Evolutionary conservation across 805 yeast species (phyloP).

Genomic region (Kodamaea neixiangensis): DNA sequence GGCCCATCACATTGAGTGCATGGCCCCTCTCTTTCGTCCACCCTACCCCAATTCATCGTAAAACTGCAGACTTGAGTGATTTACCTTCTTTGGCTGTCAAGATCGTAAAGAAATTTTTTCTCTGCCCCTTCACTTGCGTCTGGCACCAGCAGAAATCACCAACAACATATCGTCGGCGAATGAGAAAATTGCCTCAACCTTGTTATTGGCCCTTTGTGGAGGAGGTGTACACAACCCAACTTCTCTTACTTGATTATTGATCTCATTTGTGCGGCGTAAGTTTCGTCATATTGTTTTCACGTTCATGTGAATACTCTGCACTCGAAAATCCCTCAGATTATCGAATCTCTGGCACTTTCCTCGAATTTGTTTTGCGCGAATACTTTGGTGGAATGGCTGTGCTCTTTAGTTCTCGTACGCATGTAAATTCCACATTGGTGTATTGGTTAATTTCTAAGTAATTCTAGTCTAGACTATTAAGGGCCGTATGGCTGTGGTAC

Average conservation of each 20-base stretch:
- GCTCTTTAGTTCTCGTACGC: neutral
- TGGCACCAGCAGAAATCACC: constrained; percentile 6
- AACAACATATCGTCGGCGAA: constrained; percentile 2
- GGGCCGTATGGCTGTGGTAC: neutral
- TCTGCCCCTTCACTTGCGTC: neutral
- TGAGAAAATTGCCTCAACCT: constrained; percentile 10
- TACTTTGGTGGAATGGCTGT: neutral
- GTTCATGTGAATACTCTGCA: neutral
- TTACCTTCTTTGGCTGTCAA: neutral
- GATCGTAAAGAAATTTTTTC: neutral
- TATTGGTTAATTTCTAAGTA: neutral
- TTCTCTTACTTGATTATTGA: neutral
- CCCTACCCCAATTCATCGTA: neutral
- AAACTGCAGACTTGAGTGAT: neutral
- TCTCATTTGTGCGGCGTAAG: neutral
- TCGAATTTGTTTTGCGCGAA: neutral
- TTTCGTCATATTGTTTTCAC: neutral
- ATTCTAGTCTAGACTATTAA: neutral
- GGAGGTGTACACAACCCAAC: neutral
- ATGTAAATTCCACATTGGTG: neutral
- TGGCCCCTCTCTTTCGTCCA: neutral
- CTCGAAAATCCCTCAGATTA: neutral
- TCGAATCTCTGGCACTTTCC: neutral
- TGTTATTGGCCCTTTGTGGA: neutral
- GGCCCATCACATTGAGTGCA: neutral